Conservation (phyloP, 2,329 filamentous ascomycete genomes). For the Colletotrichum karsti region DNA sequence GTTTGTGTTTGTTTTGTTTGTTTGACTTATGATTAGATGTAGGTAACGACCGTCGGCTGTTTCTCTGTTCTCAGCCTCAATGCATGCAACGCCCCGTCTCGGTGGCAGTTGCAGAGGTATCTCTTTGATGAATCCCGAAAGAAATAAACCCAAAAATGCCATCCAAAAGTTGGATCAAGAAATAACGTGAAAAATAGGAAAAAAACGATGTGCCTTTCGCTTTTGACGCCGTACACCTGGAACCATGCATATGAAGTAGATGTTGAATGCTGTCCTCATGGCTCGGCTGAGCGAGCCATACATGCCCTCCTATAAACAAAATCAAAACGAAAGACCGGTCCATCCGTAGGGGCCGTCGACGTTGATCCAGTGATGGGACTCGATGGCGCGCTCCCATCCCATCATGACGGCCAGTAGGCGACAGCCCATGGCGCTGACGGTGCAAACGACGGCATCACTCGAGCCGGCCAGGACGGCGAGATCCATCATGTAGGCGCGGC, state of each 20-base stretch:
- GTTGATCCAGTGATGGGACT: conserved; percentile 74
- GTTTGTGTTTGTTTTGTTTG: background rate
- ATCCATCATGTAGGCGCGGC: conserved; percentile 84
- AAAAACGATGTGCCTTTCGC: conserved; percentile 2
- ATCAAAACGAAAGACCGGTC: conserved; percentile 50
- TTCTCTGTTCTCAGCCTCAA: background rate
- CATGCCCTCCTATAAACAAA: background rate
- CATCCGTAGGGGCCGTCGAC: conserved; percentile 77
- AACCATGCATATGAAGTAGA: conserved; percentile 14
- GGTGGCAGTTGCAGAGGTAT: conserved; percentile 5
- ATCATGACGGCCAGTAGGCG: conserved; percentile 84
- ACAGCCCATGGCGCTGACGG: conserved; percentile 77
- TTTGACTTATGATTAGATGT: conserved; percentile 3
- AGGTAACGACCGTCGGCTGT: conserved; percentile 11
- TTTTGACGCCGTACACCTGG: conserved; percentile 22
- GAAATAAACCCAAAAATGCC: background rate
- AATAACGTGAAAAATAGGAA: background rate
- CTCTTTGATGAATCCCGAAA: background rate
- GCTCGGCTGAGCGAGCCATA: conserved; percentile 9
- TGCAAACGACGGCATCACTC: conserved; percentile 78
- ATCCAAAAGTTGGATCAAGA: background rate
- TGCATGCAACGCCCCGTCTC: background rate
- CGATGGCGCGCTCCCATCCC: conserved; percentile 79
- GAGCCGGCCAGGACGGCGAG: conserved; percentile 75
- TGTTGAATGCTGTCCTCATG: conserved; percentile 4